Evolutionary conservation across 805 yeast genomes (phyloP).

Genomic region (Myxozyma geophila): DNA sequence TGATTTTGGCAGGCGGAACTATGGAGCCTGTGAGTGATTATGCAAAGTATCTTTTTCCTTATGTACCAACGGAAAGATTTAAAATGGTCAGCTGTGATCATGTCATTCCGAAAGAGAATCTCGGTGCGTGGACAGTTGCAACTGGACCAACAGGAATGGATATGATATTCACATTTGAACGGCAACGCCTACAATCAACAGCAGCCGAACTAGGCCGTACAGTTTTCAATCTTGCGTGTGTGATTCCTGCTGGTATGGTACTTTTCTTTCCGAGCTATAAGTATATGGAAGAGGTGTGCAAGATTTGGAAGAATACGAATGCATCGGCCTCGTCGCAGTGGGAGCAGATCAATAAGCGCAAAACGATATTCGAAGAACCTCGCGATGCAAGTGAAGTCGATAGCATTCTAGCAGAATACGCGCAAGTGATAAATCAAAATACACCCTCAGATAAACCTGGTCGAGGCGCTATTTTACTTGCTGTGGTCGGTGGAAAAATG

Average conservation of each 20-base stretch:
- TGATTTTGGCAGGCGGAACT: conserved; percentile 90
- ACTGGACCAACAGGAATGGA: conserved; percentile 39
- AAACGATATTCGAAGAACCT: conserved; percentile 59
- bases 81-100: conserved; percentile 76
- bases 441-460: not conserved
- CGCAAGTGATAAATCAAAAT: conserved; percentile 46
- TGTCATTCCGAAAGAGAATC: conserved; percentile 71
- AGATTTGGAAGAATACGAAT: conserved; percentile 55
- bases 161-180: conserved; percentile 72
- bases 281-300: conserved; percentile 59
- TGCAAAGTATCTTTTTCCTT: conserved; percentile 66
- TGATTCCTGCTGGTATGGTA: conserved; percentile 76
- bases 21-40: conserved; percentile 86
- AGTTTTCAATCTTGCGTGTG: conserved; percentile 50
- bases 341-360: conserved; percentile 45
- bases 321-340: conserved; percentile 35
- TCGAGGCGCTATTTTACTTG: conserved; percentile 68
- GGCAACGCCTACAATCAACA: conserved; percentile 55
- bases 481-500: conserved; percentile 91
- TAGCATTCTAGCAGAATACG: conserved; percentile 56
- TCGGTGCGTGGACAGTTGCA: conserved; percentile 62
- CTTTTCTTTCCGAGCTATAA: conserved; percentile 84
- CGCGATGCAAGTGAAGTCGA: conserved; percentile 51
- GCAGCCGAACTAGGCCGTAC: conserved; percentile 53
- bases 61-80: conserved; percentile 50